Percentiles rank a stretch among this genome's conserved stretches.
phyloP scores from a whole-genome alignment of 2,329 filamentous ascomycete species.

The Fusarium fracticaudum region DNA sequence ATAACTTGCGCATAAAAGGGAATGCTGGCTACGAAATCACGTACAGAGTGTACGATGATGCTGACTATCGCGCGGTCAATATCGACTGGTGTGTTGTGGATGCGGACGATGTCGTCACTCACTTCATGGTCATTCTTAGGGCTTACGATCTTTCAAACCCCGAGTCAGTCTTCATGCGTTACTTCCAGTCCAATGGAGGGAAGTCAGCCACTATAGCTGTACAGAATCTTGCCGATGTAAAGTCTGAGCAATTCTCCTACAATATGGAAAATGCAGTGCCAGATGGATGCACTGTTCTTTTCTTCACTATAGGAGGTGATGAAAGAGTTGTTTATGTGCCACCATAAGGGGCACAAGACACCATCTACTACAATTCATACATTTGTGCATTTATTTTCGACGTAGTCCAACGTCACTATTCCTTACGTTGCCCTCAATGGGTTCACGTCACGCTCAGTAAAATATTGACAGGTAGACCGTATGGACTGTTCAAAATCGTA shows the following conservation, averaged over 20 bases:
- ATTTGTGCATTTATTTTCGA: background rate
- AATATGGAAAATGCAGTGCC: background rate
- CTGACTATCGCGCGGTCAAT: background rate
- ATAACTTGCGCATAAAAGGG: background rate
- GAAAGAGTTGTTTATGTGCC: background rate
- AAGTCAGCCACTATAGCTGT: background rate
- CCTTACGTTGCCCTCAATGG: rapidly evolving
- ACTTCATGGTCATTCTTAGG: background rate
- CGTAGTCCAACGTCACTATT: background rate
- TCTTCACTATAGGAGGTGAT: background rate
- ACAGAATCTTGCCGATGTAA: background rate
- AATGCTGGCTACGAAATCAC: background rate
- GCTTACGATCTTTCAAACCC: background rate
- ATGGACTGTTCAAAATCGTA: background rate
- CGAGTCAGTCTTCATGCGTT: background rate
- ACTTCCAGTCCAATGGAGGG: background rate
- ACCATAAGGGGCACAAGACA: background rate
- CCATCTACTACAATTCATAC: background rate
- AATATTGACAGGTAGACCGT: background rate
- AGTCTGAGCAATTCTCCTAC: background rate
- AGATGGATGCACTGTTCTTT: background rate
- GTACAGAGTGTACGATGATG: background rate
- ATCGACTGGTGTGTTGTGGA: background rate
- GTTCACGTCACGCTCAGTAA: background rate
- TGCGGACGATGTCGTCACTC: background rate